Evolutionary conservation across 2,329 filamentous ascomycete genomes (phyloP), one percentile per base, ranked within the genome.

Genomic region (Acrocalymma vagum): DNA sequence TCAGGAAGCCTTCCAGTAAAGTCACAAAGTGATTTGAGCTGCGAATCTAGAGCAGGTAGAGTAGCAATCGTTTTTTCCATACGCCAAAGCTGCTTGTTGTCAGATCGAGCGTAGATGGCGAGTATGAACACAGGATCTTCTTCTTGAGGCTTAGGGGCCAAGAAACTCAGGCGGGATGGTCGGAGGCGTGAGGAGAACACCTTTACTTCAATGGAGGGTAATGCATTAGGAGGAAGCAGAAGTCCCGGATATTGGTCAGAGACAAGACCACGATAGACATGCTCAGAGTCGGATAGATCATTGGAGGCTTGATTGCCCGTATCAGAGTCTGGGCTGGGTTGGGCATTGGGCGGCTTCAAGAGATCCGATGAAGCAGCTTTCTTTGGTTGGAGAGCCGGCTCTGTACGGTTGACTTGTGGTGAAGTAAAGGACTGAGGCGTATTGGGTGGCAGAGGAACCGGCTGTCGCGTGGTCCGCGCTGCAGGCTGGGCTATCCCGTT

Each of bases 161-260:
- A 76, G 55, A 94, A 82, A 65, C 92, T 96, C 24, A 90, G 85
- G 50, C 93, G 80, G 0, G 93, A 96, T 10, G 93, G 94, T 63
- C 90, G 91, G 77, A 99, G 85, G n/a, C 94, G 85, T 15, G 94
- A 97, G 4, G 94, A 97, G 3, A 91, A 90, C 4, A 96, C 93
- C 65, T 83, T 89, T 31, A 96, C 85, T 50, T 88, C 83, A 40
- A 99, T 87, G 1, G 89, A 90, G 3, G 90, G 88, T 6, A 99
- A 77, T 5, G 92, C 91, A 65, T 95, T 95, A 0, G 94, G 93
- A 8, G 91, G 85, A 2, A 99, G 77, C 15, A 97, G 73, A 6
- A 97, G 78, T 48, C 90, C 88, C 1, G 93, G 91, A 63, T 91
- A 93, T 52, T 95, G 88, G 0, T 96, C 90, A 0, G 87, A 90